Evolutionary conservation across 768 basidiomycete species (phyloP).

Genomic region (Naganishia antarctica): DNA sequence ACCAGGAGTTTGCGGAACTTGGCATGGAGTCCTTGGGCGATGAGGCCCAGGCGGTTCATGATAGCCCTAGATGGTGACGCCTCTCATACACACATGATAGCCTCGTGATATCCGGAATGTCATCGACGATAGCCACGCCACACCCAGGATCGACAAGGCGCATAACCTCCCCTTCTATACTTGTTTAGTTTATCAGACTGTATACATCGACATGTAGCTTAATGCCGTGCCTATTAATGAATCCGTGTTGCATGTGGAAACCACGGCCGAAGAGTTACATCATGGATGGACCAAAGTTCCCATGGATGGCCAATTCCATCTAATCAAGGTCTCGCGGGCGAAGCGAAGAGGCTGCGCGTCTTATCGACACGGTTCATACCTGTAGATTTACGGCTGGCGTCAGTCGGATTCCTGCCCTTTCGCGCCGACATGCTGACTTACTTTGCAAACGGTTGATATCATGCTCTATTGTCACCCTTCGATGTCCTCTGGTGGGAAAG

Average conservation of each 20-base stretch:
- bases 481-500: conserved; percentile 32
- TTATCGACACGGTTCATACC: conserved; percentile 9
- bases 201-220: too few species aligned
- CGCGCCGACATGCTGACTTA: background rate
- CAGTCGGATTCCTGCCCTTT: background rate
- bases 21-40: background rate
- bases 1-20: conserved; percentile 2
- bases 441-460: conserved; percentile 39
- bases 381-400: background rate
- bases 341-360: background rate
- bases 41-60: background rate
- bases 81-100: too few species aligned
- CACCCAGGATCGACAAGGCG: too few species aligned
- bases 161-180: too few species aligned
- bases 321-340: background rate
- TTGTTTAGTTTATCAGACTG: too few species aligned
- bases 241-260: background rate
- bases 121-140: too few species aligned
- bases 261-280: background rate
- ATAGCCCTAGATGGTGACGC: background rate
- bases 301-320: background rate
- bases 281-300: background rate
- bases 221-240: background rate
- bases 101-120: too few species aligned
- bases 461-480: conserved; percentile 45